A percentile compares a stretch with the other conserved stretches of the same genome.
phyloP scores from a whole-genome alignment of 768 basidiomycete species.

The Suillus spraguei region DNA sequence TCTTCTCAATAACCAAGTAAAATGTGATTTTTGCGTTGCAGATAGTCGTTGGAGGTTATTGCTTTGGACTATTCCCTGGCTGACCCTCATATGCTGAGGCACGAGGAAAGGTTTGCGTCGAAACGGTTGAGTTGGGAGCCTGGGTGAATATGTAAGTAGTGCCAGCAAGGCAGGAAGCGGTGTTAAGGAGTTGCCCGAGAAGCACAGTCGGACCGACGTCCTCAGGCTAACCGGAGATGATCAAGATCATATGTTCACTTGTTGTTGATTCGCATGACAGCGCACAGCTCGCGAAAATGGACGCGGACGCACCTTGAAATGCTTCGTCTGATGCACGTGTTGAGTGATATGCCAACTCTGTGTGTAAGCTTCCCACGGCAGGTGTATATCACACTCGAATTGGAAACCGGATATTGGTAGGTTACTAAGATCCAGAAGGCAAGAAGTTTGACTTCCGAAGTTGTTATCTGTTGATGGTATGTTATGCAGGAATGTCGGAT shows the following conservation, averaged over 20 bases:
- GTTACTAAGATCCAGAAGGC: background rate
- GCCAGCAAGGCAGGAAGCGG: background rate
- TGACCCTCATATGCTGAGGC: constrained; percentile 24
- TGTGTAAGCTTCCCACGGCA: background rate
- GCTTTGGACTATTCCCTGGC: constrained; percentile 29
- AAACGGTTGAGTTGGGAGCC: constrained; percentile 33
- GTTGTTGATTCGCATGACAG: background rate
- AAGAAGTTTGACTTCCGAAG: background rate
- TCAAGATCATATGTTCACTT: background rate
- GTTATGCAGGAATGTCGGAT: background rate
- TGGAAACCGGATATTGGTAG: background rate
- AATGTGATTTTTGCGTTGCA: constrained; percentile 39
- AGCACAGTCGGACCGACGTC: constrained; percentile 3
- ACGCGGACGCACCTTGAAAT: background rate
- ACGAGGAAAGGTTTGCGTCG: constrained; percentile 21
- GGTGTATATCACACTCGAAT: background rate
- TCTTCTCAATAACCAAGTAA: constrained; percentile 48
- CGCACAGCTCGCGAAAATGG: background rate
- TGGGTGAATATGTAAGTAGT: background rate
- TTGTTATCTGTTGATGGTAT: constrained; percentile 1
- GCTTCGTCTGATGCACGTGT: constrained; percentile 4
- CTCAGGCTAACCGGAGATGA: background rate
- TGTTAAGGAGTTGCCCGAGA: background rate
- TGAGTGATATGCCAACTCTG: background rate
- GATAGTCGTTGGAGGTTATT: constrained; percentile 27